Evolutionary conservation across 2,329 filamentous ascomycete species (phyloP), one percentile per base, ranked within the genome.

Genomic region (Raffaelea ambrosiae): DNA sequence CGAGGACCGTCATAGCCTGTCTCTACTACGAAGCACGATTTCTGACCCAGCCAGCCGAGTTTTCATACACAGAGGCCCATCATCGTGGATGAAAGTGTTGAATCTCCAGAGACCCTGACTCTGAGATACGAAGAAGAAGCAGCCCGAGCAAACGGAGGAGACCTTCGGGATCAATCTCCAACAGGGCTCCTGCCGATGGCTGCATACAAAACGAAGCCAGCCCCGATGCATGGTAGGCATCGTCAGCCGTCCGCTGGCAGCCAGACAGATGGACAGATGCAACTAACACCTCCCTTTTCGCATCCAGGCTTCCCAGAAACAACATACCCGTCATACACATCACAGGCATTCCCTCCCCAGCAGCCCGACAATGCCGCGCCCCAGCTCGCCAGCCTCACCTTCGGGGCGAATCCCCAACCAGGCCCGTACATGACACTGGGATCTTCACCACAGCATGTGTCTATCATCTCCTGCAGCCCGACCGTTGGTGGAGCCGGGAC

Each of bases 211-310:
- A 69, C 80, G 50, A 81, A 85, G 65, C 74, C 82, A 67, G 75
- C 84, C 66, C 84, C 84, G 65, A 78, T 90, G 71, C 85, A 91
- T 69, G 86, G 89, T 94, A 73, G 71, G 88, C 83, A 50, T n/a
- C 18, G 13, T n/a, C 26, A 29, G 26, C 26, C 7, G 13, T 13
- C 26, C 26, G 13, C 26, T 7, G 13, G 26, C 7, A 13, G 13
- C 26, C 26, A 29, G 26, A 29, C 26, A 29, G 7, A 13, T 29
- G n/a, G n/a, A n/a, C n/a, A n/a, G n/a, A n/a, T n/a, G n/a, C n/a
- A n/a, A n/a, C 26, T 29, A 29, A 29, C 26, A 29, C 7, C 26
- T n/a, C n/a, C n/a, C n/a, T n/a, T n/a, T n/a, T n/a, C 26, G 26
- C 54, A 54, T 52, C 26, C 45, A 63, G 61, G 56, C 49, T 66